phyloP scores from a whole-genome alignment of 2,329 filamentous ascomycete species.

The Paramyrothecium roridum region DNA sequence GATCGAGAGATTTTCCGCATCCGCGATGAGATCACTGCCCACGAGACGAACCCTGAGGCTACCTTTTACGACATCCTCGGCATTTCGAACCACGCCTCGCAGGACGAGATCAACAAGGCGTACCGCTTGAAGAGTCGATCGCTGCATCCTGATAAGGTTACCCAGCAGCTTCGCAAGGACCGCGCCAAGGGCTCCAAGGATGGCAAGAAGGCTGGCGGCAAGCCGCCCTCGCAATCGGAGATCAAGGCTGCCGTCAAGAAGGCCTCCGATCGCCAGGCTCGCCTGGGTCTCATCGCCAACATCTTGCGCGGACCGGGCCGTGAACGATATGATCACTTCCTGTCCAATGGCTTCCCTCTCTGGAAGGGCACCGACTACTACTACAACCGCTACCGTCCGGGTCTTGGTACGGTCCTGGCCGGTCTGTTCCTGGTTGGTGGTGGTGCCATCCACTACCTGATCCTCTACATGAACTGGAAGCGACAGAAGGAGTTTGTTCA shows the following conservation, averaged over 20 bases:
- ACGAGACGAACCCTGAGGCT: constrained; percentile 71
- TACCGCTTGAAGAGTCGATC: constrained; percentile 83
- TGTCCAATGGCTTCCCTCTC: constrained; percentile 86
- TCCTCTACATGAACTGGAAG: constrained; percentile 82
- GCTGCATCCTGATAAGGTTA: constrained; percentile 94
- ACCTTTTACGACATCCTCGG: constrained; percentile 96
- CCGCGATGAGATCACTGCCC: constrained; percentile 77
- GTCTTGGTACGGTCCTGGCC: constrained; percentile 77
- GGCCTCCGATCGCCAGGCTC: constrained; percentile 78
- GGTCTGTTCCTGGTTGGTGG: constrained; percentile 81
- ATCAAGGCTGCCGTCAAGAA: constrained; percentile 76
- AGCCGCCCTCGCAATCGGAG: constrained; percentile 70
- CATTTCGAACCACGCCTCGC: constrained; percentile 67
- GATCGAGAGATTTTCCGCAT: constrained; percentile 98
- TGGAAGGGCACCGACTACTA: constrained; percentile 99
- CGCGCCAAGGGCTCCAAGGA: constrained; percentile 53
- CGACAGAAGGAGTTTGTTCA: constrained; percentile 88
- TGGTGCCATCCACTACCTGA: constrained; percentile 82
- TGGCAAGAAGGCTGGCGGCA: constrained; percentile 58
- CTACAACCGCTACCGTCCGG: constrained; percentile 90
- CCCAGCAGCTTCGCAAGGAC: constrained; percentile 73
- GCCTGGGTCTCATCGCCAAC: constrained; percentile 79
- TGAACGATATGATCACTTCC: constrained; percentile 91
- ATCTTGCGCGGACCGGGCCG: constrained; percentile 79
- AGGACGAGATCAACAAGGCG: constrained; percentile 89